A percentile compares a stretch with the other conserved stretches of the same genome.
Conservation (phyloP, 169 alveolate species). For the Plasmodium gaboni region DNA sequence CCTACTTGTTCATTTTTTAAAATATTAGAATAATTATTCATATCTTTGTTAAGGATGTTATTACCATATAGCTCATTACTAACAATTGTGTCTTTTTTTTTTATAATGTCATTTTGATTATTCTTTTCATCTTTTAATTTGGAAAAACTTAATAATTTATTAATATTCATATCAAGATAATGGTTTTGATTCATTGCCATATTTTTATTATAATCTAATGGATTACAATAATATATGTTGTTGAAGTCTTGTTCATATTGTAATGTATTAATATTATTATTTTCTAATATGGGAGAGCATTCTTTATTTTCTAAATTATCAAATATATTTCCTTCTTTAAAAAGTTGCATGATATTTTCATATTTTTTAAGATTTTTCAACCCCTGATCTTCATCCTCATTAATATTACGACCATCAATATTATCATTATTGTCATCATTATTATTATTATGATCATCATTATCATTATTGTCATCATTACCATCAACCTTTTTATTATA, state of each 20-base stretch:
- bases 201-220: slow-evolving; percentile 36
- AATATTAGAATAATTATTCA: too few species aligned
- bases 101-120: background rate
- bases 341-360: background rate
- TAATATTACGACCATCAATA: background rate
- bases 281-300: slow-evolving; percentile 1
- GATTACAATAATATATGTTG: too few species aligned
- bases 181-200: background rate
- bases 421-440: background rate
- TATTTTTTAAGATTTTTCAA: too few species aligned
- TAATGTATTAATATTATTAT: slow-evolving; percentile 9
- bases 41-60: background rate
- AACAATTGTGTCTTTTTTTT: too few species aligned
- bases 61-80: background rate
- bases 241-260: slow-evolving; percentile 5
- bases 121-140: slow-evolving; percentile 5
- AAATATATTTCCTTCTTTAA: background rate
- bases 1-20: background rate
- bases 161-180: slow-evolving; percentile 21
- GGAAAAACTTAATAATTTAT: slow-evolving; percentile 25
- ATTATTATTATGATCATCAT: background rate
- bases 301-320: background rate
- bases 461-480: background rate
- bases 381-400: background rate
- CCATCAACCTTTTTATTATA: background rate